These are phyloP conservation scores for Candida andamanensis DNA, from an alignment of 805 yeast species.

Conservation along the genomic window DNA sequence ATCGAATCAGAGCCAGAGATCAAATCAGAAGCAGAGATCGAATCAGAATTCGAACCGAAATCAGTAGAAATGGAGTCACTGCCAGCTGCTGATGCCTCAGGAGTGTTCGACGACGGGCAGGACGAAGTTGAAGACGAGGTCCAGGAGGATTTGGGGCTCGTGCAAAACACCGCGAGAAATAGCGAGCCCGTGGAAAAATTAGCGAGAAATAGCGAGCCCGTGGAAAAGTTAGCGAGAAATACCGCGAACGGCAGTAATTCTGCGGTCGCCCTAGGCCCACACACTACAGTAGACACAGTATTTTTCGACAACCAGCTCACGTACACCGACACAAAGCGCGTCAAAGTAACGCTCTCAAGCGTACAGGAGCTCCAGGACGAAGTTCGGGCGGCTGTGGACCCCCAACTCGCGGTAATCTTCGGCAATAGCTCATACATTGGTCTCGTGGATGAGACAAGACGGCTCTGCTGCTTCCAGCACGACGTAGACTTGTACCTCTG, in stretches of 20 bases:
- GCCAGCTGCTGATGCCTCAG: not conserved
- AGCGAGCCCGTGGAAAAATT: no score
- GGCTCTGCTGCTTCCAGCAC: conserved; percentile 80
- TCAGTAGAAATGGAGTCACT: not conserved
- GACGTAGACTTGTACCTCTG: conserved; percentile 73
- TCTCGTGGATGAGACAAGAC: conserved; percentile 61
- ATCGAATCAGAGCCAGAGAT: not conserved
- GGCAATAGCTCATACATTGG: conserved; percentile 75
- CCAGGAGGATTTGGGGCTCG: no score
- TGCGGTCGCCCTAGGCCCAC: no score
- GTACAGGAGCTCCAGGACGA: conserved; percentile 50
- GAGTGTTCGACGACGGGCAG: not conserved
- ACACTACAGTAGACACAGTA: no score
- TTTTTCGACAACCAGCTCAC: not conserved
- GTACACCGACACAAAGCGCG: conserved; percentile 10
- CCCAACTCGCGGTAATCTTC: conserved; percentile 61
- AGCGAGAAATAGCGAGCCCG: no score
- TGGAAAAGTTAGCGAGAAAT: no score
- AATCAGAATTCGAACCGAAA: not conserved
- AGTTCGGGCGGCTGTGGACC: conserved; percentile 42
- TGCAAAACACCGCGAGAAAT: no score
- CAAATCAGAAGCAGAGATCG: conserved; percentile 1
- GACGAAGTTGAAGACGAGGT: not conserved
- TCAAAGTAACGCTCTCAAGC: conserved; percentile 50
- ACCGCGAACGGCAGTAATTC: no score